Evolutionary conservation across 2,329 filamentous ascomycete genomes (phyloP).

Genomic region (Trichoderma arundinaceum): DNA sequence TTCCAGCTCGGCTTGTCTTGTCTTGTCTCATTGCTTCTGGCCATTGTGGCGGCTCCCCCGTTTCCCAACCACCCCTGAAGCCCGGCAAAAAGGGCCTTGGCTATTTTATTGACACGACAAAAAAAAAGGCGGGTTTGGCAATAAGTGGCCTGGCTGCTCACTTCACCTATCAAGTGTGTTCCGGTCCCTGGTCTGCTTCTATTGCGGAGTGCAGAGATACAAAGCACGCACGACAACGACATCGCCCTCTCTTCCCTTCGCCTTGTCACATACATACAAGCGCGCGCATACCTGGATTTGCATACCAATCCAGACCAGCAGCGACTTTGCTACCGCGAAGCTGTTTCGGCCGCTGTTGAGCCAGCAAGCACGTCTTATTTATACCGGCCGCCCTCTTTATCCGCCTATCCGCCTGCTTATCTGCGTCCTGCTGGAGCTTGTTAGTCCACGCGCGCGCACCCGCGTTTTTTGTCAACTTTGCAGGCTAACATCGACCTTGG

Average conservation of each 20-base stretch:
- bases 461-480: slow-evolving; percentile 25
- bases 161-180: slow-evolving; percentile 8
- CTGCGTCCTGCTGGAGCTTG: slow-evolving; percentile 8
- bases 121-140: slow-evolving; percentile 8
- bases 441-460: slow-evolving; percentile 25
- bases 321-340: no score
- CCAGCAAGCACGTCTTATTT: background rate
- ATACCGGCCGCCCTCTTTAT: slow-evolving; percentile 17
- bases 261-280: background rate
- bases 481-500: slow-evolving; percentile 7
- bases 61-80: slow-evolving; percentile 17
- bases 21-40: slow-evolving; percentile 12
- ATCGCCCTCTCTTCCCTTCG: background rate
- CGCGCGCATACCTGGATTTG: no score
- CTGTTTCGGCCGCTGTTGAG: no score
- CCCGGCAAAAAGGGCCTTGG: slow-evolving; percentile 16
- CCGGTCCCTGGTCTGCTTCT: background rate
- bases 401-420: slow-evolving; percentile 24
- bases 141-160: slow-evolving; percentile 23
- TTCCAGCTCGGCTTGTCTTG: background rate
- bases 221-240: slow-evolving; percentile 4
- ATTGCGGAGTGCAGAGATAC: background rate
- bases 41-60: slow-evolving; percentile 5
- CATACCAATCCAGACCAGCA: no score
- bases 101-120: background rate